Conservation (phyloP, 1,284 basidiomycete species). For the Mycosarcoma maydis region DNA sequence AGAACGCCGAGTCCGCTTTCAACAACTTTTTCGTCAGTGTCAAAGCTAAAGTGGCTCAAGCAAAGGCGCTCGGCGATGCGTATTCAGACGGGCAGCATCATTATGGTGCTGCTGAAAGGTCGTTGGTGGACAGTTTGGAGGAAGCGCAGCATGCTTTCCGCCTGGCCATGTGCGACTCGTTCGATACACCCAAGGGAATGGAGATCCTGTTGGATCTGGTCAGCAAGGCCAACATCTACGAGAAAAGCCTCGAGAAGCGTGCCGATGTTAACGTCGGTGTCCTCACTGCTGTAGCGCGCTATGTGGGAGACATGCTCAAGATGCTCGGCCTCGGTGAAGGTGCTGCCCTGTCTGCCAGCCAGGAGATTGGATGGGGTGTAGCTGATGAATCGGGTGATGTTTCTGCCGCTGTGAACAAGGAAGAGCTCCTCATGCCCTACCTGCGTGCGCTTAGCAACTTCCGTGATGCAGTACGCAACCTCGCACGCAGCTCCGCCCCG, state of each 20-base stretch:
- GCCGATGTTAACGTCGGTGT: slow-evolving; percentile 75
- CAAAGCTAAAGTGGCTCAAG: slow-evolving; percentile 76
- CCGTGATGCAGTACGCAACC: slow-evolving; percentile 84
- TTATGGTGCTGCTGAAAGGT: slow-evolving; percentile 59
- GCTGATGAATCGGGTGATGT: slow-evolving; percentile 35
- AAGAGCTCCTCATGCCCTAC: slow-evolving; percentile 89
- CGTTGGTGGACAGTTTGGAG: slow-evolving; percentile 73
- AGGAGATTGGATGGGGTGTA: slow-evolving; percentile 62
- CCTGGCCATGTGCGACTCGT: slow-evolving; percentile 92
- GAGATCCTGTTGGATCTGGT: slow-evolving; percentile 82
- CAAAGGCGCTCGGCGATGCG: slow-evolving; percentile 62
- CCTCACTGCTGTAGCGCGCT: slow-evolving; percentile 79
- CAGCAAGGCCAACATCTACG: slow-evolving; percentile 88
- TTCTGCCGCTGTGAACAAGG: slow-evolving; percentile 72
- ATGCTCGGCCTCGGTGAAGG: slow-evolving; percentile 96
- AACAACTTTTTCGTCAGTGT: slow-evolving; percentile 95
- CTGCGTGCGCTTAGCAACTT: slow-evolving; percentile 85
- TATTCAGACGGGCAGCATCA: slow-evolving; percentile 70
- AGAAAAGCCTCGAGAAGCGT: slow-evolving; percentile 68
- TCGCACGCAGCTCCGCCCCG: slow-evolving; percentile 74
- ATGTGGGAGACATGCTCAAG: slow-evolving; percentile 88
- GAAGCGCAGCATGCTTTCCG: slow-evolving; percentile 83
- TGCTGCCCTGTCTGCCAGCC: slow-evolving; percentile 16
- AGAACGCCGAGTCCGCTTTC: slow-evolving; percentile 82
- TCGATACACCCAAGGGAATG: slow-evolving; percentile 90